These are phyloP conservation scores for Spergularia marina DNA, from an alignment of 148 eudicot species.

Conservation along the genomic window DNA sequence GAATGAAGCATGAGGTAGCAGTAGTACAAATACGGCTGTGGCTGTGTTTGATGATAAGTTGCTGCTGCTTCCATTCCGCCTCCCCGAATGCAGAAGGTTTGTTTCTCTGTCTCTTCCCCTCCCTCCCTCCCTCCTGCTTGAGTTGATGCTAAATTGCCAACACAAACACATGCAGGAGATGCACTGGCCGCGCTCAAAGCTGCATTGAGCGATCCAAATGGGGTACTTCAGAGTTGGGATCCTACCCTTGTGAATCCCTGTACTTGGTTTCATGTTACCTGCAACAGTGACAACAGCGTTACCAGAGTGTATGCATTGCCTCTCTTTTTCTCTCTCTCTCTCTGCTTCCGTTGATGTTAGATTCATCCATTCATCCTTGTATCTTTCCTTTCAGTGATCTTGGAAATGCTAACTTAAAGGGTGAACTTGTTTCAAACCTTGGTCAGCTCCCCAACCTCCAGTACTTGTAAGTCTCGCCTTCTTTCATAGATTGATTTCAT, in stretches of 20 bases:
- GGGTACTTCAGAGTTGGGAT: constrained; percentile 80
- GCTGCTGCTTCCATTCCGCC: background rate
- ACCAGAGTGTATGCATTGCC: constrained; percentile 63
- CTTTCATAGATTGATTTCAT: background rate
- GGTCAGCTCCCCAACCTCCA: constrained; percentile 71
- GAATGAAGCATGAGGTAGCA: too few species aligned
- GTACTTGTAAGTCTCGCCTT: constrained; percentile 57
- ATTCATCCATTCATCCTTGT: background rate
- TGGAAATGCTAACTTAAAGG: constrained; percentile 72
- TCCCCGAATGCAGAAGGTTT: constrained; percentile 9
- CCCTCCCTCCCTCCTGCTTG: background rate
- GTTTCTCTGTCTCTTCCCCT: background rate
- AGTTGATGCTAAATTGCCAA: background rate
- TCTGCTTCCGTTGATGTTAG: background rate
- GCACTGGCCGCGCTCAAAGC: constrained; percentile 60
- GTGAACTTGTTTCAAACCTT: constrained; percentile 69
- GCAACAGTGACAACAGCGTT: constrained; percentile 66
- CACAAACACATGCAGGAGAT: constrained; percentile 44
- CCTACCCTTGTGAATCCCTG: constrained; percentile 79
- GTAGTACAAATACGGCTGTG: background rate
- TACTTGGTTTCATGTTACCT: constrained; percentile 81
- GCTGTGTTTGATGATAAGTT: background rate
- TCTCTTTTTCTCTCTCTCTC: background rate
- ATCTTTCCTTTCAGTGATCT: constrained; percentile 54
- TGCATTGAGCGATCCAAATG: constrained; percentile 64